Base-by-base conservation (phyloP, 345 rosid species). In the Citrus sinensis region DNA sequence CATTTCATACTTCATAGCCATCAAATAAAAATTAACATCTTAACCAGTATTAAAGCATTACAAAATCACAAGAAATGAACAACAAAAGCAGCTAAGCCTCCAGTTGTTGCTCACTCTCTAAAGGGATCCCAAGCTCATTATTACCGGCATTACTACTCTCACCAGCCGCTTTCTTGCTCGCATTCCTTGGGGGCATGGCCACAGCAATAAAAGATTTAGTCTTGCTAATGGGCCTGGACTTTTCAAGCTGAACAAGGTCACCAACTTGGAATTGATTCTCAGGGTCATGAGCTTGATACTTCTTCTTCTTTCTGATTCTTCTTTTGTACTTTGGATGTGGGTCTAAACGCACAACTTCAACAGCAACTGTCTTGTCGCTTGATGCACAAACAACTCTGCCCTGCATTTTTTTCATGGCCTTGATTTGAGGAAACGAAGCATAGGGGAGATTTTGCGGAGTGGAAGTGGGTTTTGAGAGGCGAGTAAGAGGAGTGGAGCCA, bases 251-350 rank as follows among this genome's bases (percentile, higher is more conserved):
- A 64, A 93, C 98, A 2, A 80, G 13, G 73, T 95, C 98, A 10
- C 97, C 98, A 56, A 95, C 91, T 82, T 91, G 64, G 86, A 93
- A 93, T 77, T 79, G 82, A 85, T 92, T 93, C 2, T 90, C 95
- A 1, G 91, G 94, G 93, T 95, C 98, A 82, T 95, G 98, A 58
- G 92, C 98, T 77, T 92, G 98, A 88, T 77, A 91, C 93, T 90
- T 93, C 91, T 91, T 92, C 98, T 93, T 94, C 89, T 74, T 92
- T 85, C 95, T 85, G 8, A 95, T 89, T 71, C 95, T 88, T 61
- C 95, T 91, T 87, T 88, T 89, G 91, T 95, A 95, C 89, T 93
- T 95, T 0, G 97, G 98, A 70, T 93, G 92, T 1, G 90, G 92
- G 60, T 91, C 94, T 25, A 92, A 77, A 29, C 98, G 86, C 69